Base-by-base conservation (phyloP, 345 rosid species). In the Euphorbia tirucalli region DNA sequence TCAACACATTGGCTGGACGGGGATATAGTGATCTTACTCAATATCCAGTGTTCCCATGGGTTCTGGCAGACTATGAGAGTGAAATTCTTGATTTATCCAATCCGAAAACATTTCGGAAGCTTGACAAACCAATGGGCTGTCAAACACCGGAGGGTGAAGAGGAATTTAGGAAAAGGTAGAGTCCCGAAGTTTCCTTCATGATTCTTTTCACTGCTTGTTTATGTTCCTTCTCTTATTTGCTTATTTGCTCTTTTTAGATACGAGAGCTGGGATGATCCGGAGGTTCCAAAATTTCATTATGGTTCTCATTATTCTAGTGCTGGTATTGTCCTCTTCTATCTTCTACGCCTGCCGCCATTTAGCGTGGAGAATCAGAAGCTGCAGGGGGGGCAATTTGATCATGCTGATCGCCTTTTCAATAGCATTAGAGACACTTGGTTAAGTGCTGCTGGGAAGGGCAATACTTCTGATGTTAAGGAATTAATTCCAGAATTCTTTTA, bases 261-360 rank as follows among this genome's bases (percentile, higher is more conserved):
- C 66, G 96, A 93, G 80, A 89, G 97, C 82, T 96, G 98, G 98
- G 99, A 96, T 87, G 99, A 96, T 77, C 99, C 98, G 4, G 98
- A 93, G 84, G 97, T 96, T 75, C 99, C 99, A 19, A 93, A 96
- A 72, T 96, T 96, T 74, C 99, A 96, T 87, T 96, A 96, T 49
- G 99, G 99, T 68, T 93, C 98, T 85, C 99, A 96, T 83, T 96
- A 96, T 85, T 96, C 99, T 62, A 96, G 99, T 85, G 99, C 99
- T 78, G 99, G 99, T 71, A 93, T 93, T 80, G 98, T 96, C 75
- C 93, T 96, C 46, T 93, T 96, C 84, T 96, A 93, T 82, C 99
- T 96, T 81, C 85, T 96, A 66, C 99, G 99, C 67, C 80, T 96
- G 75, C 98, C 98, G 46, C 99, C 99, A 66, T 96, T 93, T 81